phyloP scores from a whole-genome alignment of 352 stramenopile genomes.

The Phytopythium sindhum region DNA sequence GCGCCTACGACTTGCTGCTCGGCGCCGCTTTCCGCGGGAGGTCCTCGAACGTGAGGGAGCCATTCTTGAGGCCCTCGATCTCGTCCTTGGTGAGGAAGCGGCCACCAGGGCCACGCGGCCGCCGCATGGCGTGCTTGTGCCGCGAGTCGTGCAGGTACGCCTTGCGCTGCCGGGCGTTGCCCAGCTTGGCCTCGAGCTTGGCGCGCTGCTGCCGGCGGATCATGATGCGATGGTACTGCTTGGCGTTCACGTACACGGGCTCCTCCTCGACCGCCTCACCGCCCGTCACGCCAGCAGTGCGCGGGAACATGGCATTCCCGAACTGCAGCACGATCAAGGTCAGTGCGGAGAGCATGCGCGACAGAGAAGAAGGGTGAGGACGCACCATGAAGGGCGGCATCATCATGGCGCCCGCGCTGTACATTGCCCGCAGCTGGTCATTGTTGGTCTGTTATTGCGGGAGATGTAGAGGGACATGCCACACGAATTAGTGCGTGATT shows the following conservation, averaged over 20 bases:
- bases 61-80: slow-evolving; percentile 66
- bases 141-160: slow-evolving; percentile 75
- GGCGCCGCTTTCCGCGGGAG: slow-evolving; percentile 35
- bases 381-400: slow-evolving; percentile 78
- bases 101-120: slow-evolving; percentile 61
- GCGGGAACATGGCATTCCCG: background rate
- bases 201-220: slow-evolving; percentile 71
- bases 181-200: slow-evolving; percentile 75
- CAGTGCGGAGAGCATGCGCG: background rate
- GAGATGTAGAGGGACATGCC: background rate
- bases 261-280: slow-evolving; percentile 41
- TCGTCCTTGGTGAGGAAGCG: slow-evolving; percentile 80
- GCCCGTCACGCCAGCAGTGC: too few relatives aligned
- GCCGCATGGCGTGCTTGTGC: slow-evolving; percentile 76
- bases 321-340: background rate
- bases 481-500: background rate
- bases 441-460: slow-evolving; percentile 57
- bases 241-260: slow-evolving; percentile 82
- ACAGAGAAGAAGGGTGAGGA: background rate
- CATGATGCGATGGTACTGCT: slow-evolving; percentile 85
- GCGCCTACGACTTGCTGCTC: background rate
- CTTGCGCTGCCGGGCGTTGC: slow-evolving; percentile 59
- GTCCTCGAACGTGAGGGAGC: slow-evolving; percentile 62
- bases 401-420: slow-evolving; percentile 80
- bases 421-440: slow-evolving; percentile 80